These are phyloP conservation scores for Rhododendron griersonianum DNA, from an alignment of 148 eudicot species.

Conservation along the genomic window DNA sequence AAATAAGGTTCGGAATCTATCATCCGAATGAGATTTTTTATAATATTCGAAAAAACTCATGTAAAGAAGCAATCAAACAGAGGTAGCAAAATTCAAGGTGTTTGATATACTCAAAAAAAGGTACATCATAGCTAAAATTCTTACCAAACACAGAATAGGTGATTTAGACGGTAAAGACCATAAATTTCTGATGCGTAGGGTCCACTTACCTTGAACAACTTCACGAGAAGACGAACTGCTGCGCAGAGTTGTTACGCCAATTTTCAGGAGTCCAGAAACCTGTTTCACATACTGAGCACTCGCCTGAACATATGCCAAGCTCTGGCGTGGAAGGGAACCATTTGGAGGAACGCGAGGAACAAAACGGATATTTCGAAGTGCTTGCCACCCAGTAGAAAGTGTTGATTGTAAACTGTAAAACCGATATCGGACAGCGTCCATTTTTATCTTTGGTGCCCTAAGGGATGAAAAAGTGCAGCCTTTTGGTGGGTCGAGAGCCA, in stretches of 20 bases:
- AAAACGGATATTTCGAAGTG: slow-evolving; percentile 55
- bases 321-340: slow-evolving; percentile 70
- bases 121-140: not conserved
- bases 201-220: slow-evolving; percentile 53
- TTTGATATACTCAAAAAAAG: not conserved
- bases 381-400: slow-evolving; percentile 70
- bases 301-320: slow-evolving; percentile 86
- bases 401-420: slow-evolving; percentile 45
- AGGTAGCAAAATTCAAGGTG: not conserved
- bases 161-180: not conserved
- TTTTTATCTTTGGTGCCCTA: slow-evolving; percentile 48
- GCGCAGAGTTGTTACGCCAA: slow-evolving; percentile 76
- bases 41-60: not conserved
- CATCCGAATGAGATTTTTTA: not conserved
- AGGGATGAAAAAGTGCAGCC: slow-evolving; percentile 71
- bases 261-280: slow-evolving; percentile 81
- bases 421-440: slow-evolving; percentile 46
- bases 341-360: slow-evolving; percentile 53
- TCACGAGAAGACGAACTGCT: slow-evolving; percentile 68
- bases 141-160: not conserved
- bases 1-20: not conserved
- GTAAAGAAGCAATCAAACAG: not conserved
- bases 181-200: not conserved
- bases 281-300: slow-evolving; percentile 81
- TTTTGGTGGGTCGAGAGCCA: slow-evolving; percentile 79